Base-by-base conservation (phyloP, 2,329 filamentous ascomycete species). In the Ambrosiella xylebori region DNA sequence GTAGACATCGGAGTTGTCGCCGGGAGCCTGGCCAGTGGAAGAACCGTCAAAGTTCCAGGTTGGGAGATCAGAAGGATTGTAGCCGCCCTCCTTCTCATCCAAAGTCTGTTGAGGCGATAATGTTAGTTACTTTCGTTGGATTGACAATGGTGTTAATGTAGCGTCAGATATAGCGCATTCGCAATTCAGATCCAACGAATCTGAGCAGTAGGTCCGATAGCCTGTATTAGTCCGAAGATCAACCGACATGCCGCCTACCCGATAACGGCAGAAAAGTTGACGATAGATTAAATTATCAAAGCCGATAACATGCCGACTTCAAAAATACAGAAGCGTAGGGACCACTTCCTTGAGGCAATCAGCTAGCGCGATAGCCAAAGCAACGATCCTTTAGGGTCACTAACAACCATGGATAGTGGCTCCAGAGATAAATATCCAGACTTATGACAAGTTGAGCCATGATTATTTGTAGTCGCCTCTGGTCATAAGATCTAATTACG, bases 1-100 rank as follows among this genome's bases (percentile, higher is more conserved):
- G 81, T 95, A 96, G 77, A 96, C 87, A 74, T 97, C 91, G 53
- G 88, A 95, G 82, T 97, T 93, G 73, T 94, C 86, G 67, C 90
- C 89, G 45, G 88, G 88, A 54, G 91, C 91, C 74, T 97, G 91
- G 65, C 80, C 84, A 65, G 89, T 96, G 12, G 89, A 95, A 59
- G 88, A 95, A 68, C 91, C 91, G 59, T 77, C 75, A 58, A 77
- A 77, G 71, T 77, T 77, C 75, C 75, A 77, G 63, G 74, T 73
- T 57, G 77, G 75, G 54, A 79, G 75, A 56, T 78, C 74, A 57
- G 75, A 71, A 35, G 75, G 71, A 62, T 69, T 73, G 71, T 76
- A 76, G 37, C 57, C 54, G 5, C 44, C 53, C 2, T 71, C 70
- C 67, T 77, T 68, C 65, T 73, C 71, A 50, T 71, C 69, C 39